Conservation (phyloP, 2,329 filamentous ascomycete genomes). For the Phialophora expanda region DNA sequence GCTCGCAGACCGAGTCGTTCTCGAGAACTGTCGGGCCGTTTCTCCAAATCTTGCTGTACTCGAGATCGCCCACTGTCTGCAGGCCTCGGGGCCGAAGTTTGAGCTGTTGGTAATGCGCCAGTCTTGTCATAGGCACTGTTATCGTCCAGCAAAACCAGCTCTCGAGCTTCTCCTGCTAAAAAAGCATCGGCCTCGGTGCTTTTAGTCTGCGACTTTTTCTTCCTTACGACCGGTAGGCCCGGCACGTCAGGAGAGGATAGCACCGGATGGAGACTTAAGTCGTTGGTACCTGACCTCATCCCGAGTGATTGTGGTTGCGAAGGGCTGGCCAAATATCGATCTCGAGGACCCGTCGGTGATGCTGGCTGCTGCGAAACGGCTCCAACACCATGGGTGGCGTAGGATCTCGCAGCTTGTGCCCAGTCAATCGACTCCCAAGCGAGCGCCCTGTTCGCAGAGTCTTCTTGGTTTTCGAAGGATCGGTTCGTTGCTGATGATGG, state of each 20-base stretch:
- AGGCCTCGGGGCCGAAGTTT: neutral
- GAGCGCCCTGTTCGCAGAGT: neutral
- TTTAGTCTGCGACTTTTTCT: slow-evolving; percentile 12
- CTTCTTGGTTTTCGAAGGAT: neutral
- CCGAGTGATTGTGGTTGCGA: neutral
- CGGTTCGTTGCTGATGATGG: neutral
- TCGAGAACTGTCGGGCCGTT: slow-evolving; percentile 33
- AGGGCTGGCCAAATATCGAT: neutral
- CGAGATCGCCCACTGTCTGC: slow-evolving; percentile 9
- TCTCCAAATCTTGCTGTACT: slow-evolving; percentile 27
- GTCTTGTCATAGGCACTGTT: slow-evolving; percentile 14
- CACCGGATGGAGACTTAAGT: slow-evolving; percentile 6
- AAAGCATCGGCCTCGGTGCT: slow-evolving; percentile 24
- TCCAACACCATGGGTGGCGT: neutral
- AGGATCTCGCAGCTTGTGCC: slow-evolving; percentile 3
- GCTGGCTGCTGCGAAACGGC: neutral
- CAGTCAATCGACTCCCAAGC: slow-evolving; percentile 7
- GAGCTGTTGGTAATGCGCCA: slow-evolving; percentile 18
- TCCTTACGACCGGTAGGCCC: neutral
- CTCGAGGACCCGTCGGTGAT: neutral
- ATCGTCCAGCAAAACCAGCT: slow-evolving; percentile 27
- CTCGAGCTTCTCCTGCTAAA: slow-evolving; percentile 38
- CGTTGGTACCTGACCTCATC: neutral
- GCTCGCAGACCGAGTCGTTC: slow-evolving; percentile 32
- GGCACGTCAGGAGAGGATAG: slow-evolving; percentile 16